Evolutionary conservation across 2,329 filamentous ascomycete genomes (phyloP), one percentile per base, ranked within the genome.

Genomic region (Pezicula carpinea): DNA sequence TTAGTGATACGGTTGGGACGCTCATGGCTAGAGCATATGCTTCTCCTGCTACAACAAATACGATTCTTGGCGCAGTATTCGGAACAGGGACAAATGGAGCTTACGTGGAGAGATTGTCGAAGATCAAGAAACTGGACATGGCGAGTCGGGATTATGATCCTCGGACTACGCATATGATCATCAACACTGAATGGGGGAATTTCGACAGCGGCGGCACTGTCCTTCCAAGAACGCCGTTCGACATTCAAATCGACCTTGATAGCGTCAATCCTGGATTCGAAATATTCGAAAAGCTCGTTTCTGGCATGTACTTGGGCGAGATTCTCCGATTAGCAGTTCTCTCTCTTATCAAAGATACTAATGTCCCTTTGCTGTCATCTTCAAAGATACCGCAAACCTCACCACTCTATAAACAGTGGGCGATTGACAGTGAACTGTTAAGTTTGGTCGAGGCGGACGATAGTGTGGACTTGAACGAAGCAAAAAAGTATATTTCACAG

Each of bases 281-380:
- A 64, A 95, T 96, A 87, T 97, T 96, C 63, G 91, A 97, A 73
- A 97, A 97, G 77, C 86, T 91, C 38, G 85, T 96, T 13, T 95
- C 89, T 1, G 91, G 91, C 65, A 96, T 96, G 91, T 97, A 96
- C 71, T 69, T 97, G 43, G 91, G 91, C 47, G 91, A 97, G 67
- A 89, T 96, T 53, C 76, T 95, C 48, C 86, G 91, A 46, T 65
- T 92, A 42, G 76, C 81, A 50, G 76, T 96, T 64, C 72, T 89
- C 59, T 38, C 43, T 11, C 15, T 45, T 14, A 13, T 15, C 47
- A 82, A 87, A 69, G 83, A 84, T 23, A 81, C 77, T 64, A 76
- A 74, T 57, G 88, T 90, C 62, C 83, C 78, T 61, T 76, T 69
- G 73, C 70, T 69, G 52, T 86, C 82, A 47, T 87, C 85, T 17